Evolutionary conservation across 1,284 basidiomycete genomes (phyloP), one percentile per base, ranked within the genome.

Genomic region (Apiotrichum siamense): DNA sequence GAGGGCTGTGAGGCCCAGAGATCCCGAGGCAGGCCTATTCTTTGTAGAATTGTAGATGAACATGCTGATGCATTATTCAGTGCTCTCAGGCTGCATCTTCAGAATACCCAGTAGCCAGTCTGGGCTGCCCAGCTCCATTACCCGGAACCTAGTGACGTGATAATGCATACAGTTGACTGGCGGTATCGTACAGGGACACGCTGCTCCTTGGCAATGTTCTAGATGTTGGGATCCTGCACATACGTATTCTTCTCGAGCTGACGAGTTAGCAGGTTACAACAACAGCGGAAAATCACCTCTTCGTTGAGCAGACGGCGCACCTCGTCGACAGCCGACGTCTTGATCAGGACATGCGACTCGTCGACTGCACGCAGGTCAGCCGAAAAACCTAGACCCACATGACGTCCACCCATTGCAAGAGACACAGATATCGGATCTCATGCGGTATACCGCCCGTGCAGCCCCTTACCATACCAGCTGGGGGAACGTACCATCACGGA

Each of bases 181-280:
- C 32, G 13, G 4, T 17, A 33, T n/a, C n/a, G n/a, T n/a, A n/a
- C n/a, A n/a, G n/a, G n/a, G n/a, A 13, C 35, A 36, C 20, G 37
- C 25, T 9, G 10, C 33, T 11, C 4, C n/a, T 33, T 18, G 39
- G 46, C 7, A 31, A 7, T 9, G 29, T 15, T 41, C 39, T 41
- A 66, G 33, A 65, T 39, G 20, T 67, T 55, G 4, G 61, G 62
- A 54, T 69, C 66, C 44, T 62, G 61, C 35, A 66, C 54, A 46
- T 70, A 72, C 1, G 70, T 72, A 55, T 72, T 70, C 58, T 72
- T 70, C 60, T 72, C 70, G 29, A 72, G 61, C 68, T 70, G 49
- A 2, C 18, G 35, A n/a, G n/a, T n/a, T n/a, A n/a, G n/a, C 2
- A n/a, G 38, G 4, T 20, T 43, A 12, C 20, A 4, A 18, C 12